phyloP scores from a whole-genome alignment of 2,329 filamentous ascomycete species.

The Penicillium crustosum region DNA sequence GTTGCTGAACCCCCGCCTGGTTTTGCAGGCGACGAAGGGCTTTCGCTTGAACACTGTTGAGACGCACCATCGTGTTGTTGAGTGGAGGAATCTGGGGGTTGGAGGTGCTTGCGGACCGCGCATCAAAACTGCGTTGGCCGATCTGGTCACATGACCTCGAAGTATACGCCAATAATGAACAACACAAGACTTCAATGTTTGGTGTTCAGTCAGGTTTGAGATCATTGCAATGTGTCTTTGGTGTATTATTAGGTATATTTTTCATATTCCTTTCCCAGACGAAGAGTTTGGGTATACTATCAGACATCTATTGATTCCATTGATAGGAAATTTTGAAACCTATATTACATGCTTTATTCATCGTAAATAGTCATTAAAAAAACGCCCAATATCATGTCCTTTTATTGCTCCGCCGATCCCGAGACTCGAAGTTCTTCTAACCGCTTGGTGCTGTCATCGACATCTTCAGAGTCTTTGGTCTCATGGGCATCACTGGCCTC shows the following conservation, averaged over 20 bases:
- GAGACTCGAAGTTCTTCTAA: slow-evolving; percentile 37
- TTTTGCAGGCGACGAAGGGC: background rate
- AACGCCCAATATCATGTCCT: slow-evolving; percentile 5
- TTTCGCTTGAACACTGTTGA: slow-evolving; percentile 4
- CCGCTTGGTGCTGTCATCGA: slow-evolving; percentile 31
- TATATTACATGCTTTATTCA: slow-evolving; percentile 29
- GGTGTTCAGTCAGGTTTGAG: background rate
- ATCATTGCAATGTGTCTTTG: background rate
- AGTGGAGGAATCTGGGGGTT: slow-evolving; percentile 6
- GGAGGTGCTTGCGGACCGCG: slow-evolving; percentile 4
- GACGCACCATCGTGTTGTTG: slow-evolving; percentile 13
- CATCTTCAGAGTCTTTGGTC: slow-evolving; percentile 20
- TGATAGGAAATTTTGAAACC: slow-evolving; percentile 7
- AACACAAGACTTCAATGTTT: background rate
- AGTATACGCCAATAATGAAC: background rate
- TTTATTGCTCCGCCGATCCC: slow-evolving; percentile 20
- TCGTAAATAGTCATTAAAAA: slow-evolving; percentile 31
- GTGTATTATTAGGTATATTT: background rate
- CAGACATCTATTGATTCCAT: background rate
- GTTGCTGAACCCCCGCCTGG: background rate
- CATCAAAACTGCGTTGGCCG: slow-evolving; percentile 10
- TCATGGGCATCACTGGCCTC: slow-evolving; percentile 38
- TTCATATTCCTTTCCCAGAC: background rate
- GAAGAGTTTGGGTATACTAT: background rate
- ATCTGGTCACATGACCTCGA: background rate